A percentile compares a stretch with the other conserved stretches of the same genome.
phyloP scores from a whole-genome alignment of 495 filamentous ascomycete genomes.

The Penicillium chermesinum region DNA sequence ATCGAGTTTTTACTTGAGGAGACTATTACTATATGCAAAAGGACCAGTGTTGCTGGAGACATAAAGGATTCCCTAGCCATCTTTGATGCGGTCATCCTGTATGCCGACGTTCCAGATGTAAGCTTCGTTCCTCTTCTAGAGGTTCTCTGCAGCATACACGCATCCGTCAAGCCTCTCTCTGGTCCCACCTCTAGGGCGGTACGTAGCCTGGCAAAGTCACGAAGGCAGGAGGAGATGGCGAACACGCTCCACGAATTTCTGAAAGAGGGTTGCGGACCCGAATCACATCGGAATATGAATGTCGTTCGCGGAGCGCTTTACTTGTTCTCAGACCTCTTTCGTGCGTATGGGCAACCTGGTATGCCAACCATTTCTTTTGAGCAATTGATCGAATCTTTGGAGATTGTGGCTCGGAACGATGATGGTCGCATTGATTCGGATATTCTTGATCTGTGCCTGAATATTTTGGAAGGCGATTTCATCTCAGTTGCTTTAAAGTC shows the following conservation, averaged over 20 bases:
- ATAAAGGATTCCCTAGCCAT: slow-evolving; percentile 70
- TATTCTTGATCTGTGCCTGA: slow-evolving; percentile 45
- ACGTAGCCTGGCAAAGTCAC: slow-evolving; percentile 71
- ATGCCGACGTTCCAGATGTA: slow-evolving; percentile 64
- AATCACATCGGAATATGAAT: slow-evolving; percentile 51
- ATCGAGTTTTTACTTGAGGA: slow-evolving; percentile 61
- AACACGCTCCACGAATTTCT: slow-evolving; percentile 60
- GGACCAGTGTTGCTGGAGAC: slow-evolving; percentile 67
- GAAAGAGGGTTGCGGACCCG: slow-evolving; percentile 40
- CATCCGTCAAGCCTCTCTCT: slow-evolving; percentile 62
- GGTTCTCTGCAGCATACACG: slow-evolving; percentile 77
- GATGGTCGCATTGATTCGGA: slow-evolving; percentile 52
- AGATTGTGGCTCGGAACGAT: slow-evolving; percentile 47
- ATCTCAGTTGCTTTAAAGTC: slow-evolving; percentile 29
- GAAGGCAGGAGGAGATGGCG: slow-evolving; percentile 67
- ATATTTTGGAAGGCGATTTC: slow-evolving; percentile 38
- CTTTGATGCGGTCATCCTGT: slow-evolving; percentile 75
- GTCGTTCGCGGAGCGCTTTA: slow-evolving; percentile 63
- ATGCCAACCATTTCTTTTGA: slow-evolving; percentile 53
- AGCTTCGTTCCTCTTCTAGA: slow-evolving; percentile 67
- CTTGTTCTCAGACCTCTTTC: slow-evolving; percentile 56
- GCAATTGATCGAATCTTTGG: slow-evolving; percentile 52
- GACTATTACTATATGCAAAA: slow-evolving; percentile 67
- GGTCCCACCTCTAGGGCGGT: slow-evolving; percentile 72
- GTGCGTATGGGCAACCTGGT: slow-evolving; percentile 54